Conservation (phyloP, 2,329 filamentous ascomycete species). For the Tolypocladium nubicola region DNA sequence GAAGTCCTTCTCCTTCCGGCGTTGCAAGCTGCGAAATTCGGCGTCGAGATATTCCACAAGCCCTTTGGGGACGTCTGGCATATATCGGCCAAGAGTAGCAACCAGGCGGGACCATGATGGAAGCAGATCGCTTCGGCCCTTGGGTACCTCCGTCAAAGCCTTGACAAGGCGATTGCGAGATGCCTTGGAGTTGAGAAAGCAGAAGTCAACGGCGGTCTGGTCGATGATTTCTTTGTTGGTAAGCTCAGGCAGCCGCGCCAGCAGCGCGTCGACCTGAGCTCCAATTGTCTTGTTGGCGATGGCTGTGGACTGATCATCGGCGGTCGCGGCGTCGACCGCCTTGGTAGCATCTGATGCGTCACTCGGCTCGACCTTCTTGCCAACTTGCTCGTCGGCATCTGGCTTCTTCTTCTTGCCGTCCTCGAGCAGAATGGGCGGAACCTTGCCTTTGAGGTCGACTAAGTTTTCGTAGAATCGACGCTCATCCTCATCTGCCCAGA, state of each 20-base stretch:
- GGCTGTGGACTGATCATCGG: constrained; percentile 79
- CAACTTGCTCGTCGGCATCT: constrained; percentile 71
- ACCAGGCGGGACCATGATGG: constrained; percentile 88
- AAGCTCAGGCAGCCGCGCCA: constrained; percentile 81
- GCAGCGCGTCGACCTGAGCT: constrained; percentile 85
- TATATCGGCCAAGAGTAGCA: constrained; percentile 85
- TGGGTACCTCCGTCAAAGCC: constrained; percentile 86
- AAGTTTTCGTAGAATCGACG: constrained; percentile 96
- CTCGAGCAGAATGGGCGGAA: constrained; percentile 85
- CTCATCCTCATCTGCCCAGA: constrained; percentile 98
- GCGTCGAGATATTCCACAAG: constrained; percentile 88
- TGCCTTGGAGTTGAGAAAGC: constrained; percentile 96
- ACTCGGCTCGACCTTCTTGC: constrained; percentile 56
- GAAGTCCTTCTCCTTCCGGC: constrained; percentile 96
- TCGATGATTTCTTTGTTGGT: constrained; percentile 88
- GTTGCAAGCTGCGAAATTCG: constrained; percentile 91
- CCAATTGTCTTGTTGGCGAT: constrained; percentile 98
- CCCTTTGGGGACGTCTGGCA: constrained; percentile 88
- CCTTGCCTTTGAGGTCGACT: constrained; percentile 89
- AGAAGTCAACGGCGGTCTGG: constrained; percentile 89
- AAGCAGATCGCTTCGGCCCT: constrained; percentile 82
- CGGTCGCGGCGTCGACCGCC: constrained; percentile 31
- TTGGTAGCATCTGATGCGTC: constrained; percentile 42
- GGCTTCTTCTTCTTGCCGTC: constrained; percentile 89
- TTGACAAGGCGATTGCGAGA: constrained; percentile 92